phyloP scores from a whole-genome alignment of 139 green algal species.

The Chlorella sp. region DNA sequence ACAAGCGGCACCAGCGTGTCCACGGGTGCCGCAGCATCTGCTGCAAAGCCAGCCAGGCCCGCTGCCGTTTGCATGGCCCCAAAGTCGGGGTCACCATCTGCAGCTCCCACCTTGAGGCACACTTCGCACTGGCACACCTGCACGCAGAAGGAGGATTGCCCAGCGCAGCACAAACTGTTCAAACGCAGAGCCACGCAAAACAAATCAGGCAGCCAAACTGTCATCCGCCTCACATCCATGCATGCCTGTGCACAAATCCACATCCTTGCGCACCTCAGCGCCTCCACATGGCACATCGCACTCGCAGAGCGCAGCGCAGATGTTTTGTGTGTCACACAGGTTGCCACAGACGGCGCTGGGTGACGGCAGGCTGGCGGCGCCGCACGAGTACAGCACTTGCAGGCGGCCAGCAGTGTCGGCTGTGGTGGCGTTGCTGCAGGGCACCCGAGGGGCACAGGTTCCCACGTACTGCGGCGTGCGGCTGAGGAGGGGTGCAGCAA shows the following conservation, averaged over 20 bases:
- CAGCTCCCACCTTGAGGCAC: conserved; percentile 41
- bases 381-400: conserved; percentile 59
- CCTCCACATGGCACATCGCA: conserved; percentile 50
- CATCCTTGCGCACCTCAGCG: not conserved
- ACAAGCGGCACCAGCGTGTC: no score
- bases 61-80: conserved; percentile 48
- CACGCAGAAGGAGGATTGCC: not conserved
- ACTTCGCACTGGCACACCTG: conserved; percentile 61
- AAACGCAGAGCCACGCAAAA: no score
- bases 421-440: conserved; percentile 33
- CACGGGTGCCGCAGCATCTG: no score
- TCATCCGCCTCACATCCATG: no score
- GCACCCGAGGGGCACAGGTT: conserved; percentile 51
- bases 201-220: no score
- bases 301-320: conserved; percentile 66
- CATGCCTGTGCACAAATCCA: no score
- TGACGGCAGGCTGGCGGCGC: not conserved
- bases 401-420: conserved; percentile 10
- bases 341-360: conserved; percentile 16
- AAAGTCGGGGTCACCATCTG: conserved; percentile 42
- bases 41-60: not conserved
- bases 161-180: no score
- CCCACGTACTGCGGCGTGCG: conserved; percentile 67
- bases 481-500: not conserved
- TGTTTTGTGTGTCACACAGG: conserved; percentile 52